Percentiles rank a stretch among this genome's conserved stretches.
These are phyloP conservation scores for Pecoramyces ruminantium DNA, from an alignment of 192 early-diverging fungal genomes.

Conservation along the genomic window DNA sequence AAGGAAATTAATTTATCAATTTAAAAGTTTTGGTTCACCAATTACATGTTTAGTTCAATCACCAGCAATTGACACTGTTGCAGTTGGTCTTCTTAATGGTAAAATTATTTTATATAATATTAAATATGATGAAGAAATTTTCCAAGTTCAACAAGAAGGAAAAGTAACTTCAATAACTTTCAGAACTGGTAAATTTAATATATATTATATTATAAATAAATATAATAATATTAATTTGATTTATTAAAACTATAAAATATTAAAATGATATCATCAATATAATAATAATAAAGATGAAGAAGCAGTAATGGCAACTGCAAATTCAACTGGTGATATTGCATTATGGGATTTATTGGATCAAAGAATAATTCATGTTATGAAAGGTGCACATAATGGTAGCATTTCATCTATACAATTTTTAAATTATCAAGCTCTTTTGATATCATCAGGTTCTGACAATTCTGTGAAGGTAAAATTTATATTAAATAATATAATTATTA, in stretches of 20 bases:
- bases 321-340: conserved; percentile 69
- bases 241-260: neutral
- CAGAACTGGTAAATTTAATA: conserved; percentile 45
- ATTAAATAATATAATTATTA: too few species aligned
- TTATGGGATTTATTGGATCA: conserved; percentile 81
- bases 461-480: conserved; percentile 54
- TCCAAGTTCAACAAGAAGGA: conserved; percentile 66
- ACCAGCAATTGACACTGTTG: conserved; percentile 84
- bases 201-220: neutral
- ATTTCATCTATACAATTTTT: conserved; percentile 68
- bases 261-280: neutral
- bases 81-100: conserved; percentile 79
- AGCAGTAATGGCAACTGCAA: conserved; percentile 79
- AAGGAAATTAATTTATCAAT: conserved; percentile 61
- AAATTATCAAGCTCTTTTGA: conserved; percentile 62
- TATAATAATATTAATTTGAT: neutral
- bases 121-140: conserved; percentile 54
- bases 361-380: conserved; percentile 57
- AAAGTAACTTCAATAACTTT: conserved; percentile 82
- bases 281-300: conserved; percentile 38
- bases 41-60: conserved; percentile 69
- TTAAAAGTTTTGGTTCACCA: conserved; percentile 48
- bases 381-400: conserved; percentile 65
- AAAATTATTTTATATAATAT: conserved; percentile 73
- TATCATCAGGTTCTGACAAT: conserved; percentile 81